Evolutionary conservation across 306 rosid species (phyloP).

Genomic region (Urtica urens): DNA sequence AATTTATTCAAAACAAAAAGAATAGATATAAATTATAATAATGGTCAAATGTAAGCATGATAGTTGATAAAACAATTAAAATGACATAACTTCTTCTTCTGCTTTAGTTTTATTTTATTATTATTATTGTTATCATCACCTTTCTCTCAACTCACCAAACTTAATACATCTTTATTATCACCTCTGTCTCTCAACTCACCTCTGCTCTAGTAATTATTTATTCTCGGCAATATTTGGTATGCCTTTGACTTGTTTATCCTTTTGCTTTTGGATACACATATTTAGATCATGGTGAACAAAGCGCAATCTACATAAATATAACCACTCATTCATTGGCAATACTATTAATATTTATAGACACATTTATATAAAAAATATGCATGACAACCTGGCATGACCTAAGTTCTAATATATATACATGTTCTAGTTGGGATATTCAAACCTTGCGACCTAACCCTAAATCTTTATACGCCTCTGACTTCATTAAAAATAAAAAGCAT

Average conservation of each 20-base stretch:
- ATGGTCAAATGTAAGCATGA: too few relatives aligned
- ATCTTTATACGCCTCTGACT: background rate
- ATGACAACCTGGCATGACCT: conserved; percentile 7
- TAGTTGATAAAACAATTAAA: too few relatives aligned
- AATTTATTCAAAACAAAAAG: too few relatives aligned
- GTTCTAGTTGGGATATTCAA: conserved; percentile 2
- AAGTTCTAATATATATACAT: background rate
- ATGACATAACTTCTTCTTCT: too few relatives aligned
- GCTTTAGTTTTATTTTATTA: too few relatives aligned
- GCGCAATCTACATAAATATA: too few relatives aligned
- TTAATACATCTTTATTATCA: background rate
- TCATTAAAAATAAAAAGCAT: background rate
- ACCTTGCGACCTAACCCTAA: conserved; percentile 2
- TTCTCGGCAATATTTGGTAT: conserved; percentile 4
- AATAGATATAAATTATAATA: too few relatives aligned
- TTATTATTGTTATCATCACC: too few relatives aligned
- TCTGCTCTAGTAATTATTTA: background rate
- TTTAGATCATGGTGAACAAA: too few relatives aligned
- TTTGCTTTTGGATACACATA: background rate
- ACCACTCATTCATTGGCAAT: background rate
- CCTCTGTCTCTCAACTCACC: background rate
- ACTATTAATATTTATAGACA: background rate
- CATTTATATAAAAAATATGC: background rate
- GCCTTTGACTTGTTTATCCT: background rate
- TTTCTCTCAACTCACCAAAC: background rate